Base-by-base conservation (phyloP, 495 filamentous ascomycete genomes). In the Lentithecium fluviatile region DNA sequence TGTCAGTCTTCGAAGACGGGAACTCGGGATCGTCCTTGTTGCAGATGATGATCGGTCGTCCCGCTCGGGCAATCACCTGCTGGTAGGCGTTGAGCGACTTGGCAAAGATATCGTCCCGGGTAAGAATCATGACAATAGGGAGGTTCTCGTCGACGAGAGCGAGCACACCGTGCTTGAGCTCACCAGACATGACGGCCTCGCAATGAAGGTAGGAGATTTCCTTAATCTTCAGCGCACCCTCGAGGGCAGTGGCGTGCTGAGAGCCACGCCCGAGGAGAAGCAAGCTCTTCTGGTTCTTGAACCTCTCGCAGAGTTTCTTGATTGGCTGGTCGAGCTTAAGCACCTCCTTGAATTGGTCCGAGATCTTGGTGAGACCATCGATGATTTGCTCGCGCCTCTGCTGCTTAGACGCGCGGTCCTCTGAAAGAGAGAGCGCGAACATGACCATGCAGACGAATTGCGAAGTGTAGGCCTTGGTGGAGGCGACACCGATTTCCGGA, bases 381-480 rank as follows among this genome's bases (percentile, higher is more conserved):
- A 98, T 96, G 71, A 98, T 98, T 74, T 96, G 92, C 74, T 95
- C 89, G 20, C 93, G 85, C 67, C 95, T 82, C 83, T 90, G 84
- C 43, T 87, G 84, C 83, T 98, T 98, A 32, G 91, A 96, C 36
- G 91, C 89, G 58, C 95, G 89, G 73, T 98, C 94, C 76, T 98
- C 94, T 58, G 89, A 91, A 50, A 98, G 83, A 46, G 91, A 96
- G 53, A 98, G 79, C 6, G 95, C 94, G 73, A 98, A 97, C 94
- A 98, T 98, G 75, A 97, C 87, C 88, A 98, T 95, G 66, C 95
- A 95, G 66, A 98, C 87, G 73, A 97, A 97, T 73, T 98, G 94
- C 23, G 94, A 97, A 2, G 94, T 98, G 77, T 98, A 98, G 11
- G 94, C 94, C 80, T 98, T 98, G 70, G 94, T 98, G 42, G 92